A percentile compares a stretch with the other conserved stretches of the same genome.
phyloP scores from a whole-genome alignment of 2,329 filamentous ascomycete species.

The Cladosporium halotolerans region DNA sequence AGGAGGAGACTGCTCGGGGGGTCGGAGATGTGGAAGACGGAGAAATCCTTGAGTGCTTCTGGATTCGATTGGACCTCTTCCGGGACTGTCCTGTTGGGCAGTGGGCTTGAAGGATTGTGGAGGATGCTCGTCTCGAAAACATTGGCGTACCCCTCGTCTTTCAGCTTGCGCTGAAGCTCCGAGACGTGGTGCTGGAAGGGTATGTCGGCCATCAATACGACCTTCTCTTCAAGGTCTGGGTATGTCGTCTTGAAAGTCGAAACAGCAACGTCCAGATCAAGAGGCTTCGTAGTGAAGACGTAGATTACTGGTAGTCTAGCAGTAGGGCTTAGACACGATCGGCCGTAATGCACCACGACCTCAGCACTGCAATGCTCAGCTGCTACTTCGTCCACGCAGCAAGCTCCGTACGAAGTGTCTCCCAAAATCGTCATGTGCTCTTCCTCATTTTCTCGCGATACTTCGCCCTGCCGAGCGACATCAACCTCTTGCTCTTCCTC shows the following conservation, averaged over 20 bases:
- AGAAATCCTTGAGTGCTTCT: conserved; percentile 56
- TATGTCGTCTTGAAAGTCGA: conserved; percentile 64
- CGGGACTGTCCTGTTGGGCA: conserved; percentile 77
- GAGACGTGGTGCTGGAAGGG: conserved; percentile 73
- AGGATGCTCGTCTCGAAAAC: conserved; percentile 65
- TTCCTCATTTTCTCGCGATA: conserved; percentile 27
- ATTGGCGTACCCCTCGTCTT: conserved; percentile 59
- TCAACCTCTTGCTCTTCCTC: conserved; percentile 6
- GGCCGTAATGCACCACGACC: conserved; percentile 88
- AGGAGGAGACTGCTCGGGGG: conserved; percentile 78
- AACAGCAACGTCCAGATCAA: conserved; percentile 57
- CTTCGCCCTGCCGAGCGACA: not conserved
- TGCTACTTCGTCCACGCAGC: conserved; percentile 94
- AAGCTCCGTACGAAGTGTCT: conserved; percentile 94
- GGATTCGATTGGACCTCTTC: conserved; percentile 39
- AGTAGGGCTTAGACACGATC: conserved; percentile 86
- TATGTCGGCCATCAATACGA: conserved; percentile 83
- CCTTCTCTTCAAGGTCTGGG: conserved; percentile 53
- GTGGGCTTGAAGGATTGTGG: conserved; percentile 68
- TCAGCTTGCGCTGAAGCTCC: conserved; percentile 50
- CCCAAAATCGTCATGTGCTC: conserved; percentile 72
- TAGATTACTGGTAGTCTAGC: conserved; percentile 82
- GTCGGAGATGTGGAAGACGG: conserved; percentile 77
- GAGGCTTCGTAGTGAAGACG: conserved; percentile 70
- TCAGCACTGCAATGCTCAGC: conserved; percentile 90